A percentile compares a stretch with the other conserved stretches of the same genome.
These are phyloP conservation scores for Rhodamnia rubescens DNA, from an alignment of 345 rosid genomes.

Conservation along the genomic window DNA sequence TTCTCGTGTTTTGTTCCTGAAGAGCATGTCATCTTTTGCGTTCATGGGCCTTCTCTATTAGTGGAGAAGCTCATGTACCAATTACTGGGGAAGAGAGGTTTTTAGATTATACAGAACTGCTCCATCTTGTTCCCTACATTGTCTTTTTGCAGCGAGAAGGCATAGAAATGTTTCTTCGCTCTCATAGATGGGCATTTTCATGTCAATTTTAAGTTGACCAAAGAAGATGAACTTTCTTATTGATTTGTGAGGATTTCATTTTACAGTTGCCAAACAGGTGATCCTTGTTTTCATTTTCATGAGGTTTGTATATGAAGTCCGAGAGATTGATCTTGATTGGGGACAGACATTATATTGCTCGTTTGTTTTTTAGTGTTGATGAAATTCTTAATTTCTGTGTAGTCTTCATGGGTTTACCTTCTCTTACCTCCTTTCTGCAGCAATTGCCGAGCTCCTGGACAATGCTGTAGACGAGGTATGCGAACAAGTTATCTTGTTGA, in stretches of 20 bases:
- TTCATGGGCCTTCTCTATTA: background rate
- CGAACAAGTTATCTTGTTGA: background rate
- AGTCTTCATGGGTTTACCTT: background rate
- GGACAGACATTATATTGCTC: background rate
- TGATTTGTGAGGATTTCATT: background rate
- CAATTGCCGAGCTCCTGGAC: slow-evolving; percentile 93
- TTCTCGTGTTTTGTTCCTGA: background rate
- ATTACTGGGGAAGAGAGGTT: background rate
- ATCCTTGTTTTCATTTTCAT: background rate
- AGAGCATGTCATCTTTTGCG: background rate
- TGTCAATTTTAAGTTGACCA: background rate
- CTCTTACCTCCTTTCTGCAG: slow-evolving; percentile 22
- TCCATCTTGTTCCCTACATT: background rate
- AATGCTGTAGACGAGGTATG: slow-evolving; percentile 95
- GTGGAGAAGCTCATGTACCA: background rate
- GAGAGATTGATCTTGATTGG: background rate
- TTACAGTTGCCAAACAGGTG: background rate
- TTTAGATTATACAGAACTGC: background rate
- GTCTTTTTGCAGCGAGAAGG: background rate
- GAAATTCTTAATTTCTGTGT: background rate
- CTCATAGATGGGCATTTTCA: background rate
- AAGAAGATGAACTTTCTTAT: background rate
- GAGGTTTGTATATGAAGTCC: background rate
- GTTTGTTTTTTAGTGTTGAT: background rate
- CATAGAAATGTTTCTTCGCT: background rate